Evolutionary conservation across 225 moss, liverwort and hornwort genomes (phyloP), one percentile per base, ranked within the genome.

Genomic region (Lunularia cruciata): DNA sequence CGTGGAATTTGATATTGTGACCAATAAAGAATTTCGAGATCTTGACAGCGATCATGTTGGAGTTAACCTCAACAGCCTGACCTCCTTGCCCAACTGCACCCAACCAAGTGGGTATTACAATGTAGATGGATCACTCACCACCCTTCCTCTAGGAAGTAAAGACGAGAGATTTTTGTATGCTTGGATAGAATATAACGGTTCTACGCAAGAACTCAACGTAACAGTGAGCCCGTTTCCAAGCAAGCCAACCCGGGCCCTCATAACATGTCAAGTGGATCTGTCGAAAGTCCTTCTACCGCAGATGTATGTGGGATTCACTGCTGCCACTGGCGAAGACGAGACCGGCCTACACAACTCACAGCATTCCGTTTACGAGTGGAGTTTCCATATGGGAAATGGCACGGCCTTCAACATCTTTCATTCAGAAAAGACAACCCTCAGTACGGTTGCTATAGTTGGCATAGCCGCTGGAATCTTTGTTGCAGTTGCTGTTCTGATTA

Each of bases 181-280:
- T 5, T 86, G 82, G 82, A 77, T 86, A 12, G 73, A 78, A 20
- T 84, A 84, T 20, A 40, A 84, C 20, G 47, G 28, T 15, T 59
- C 60, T 54, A 47, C 3, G 53, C 63, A 26, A 18, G 47, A 57
- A 53, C 16, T 71, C 34, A 8, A 20, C 9, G 56, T 73, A 22
- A 65, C 65, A 5, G 8, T 66, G 0, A 64, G 47, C 6, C 28
- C 10, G 27, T 8, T 1, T 0, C 5, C 6, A 10, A 16, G 16
- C 10, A 37, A 27, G 63, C 69, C 76, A 3, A 6, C 8, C 3
- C 1, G 0, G 5, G 33, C 45, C 30, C 16, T 36, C n/a, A 16
- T 70, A 7, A 43, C 34, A n/a, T 46, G 38, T 14, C 16, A 1
- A 8, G 19, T 63, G 15, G 37, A 69, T 56, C 76, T 76, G 0